phyloP scores from a whole-genome alignment of 306 rosid genomes.

The Cercis canadensis region DNA sequence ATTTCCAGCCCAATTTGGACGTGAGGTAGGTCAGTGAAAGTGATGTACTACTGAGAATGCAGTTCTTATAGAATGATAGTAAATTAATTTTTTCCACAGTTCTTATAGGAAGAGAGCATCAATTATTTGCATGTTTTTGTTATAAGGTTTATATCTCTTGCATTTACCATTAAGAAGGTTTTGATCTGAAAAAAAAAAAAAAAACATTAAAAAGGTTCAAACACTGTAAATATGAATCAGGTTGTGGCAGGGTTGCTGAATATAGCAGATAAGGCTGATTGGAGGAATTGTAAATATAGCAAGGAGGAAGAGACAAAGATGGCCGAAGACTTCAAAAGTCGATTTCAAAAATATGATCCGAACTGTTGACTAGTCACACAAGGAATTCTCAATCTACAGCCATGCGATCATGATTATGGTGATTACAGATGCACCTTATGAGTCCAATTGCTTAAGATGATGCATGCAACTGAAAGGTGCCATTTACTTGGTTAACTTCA shows the following conservation, averaged over 20 bases:
- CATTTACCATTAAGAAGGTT: slow-evolving; percentile 13
- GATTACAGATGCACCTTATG: slow-evolving; percentile 20
- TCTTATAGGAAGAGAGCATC: slow-evolving; percentile 1
- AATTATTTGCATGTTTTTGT: slow-evolving; percentile 3
- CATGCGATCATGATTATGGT: slow-evolving; percentile 12
- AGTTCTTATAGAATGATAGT: background rate
- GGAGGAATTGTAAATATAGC: slow-evolving; percentile 76
- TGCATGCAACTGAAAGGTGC: slow-evolving; percentile 38
- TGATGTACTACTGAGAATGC: slow-evolving; percentile 9
- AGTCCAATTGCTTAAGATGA: slow-evolving; percentile 29
- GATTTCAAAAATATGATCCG: slow-evolving; percentile 84
- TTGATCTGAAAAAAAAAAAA: too few relatives aligned
- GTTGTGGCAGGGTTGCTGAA: slow-evolving; percentile 91
- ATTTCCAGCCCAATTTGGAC: slow-evolving; percentile 95
- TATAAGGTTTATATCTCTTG: slow-evolving; percentile 10
- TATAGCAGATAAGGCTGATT: slow-evolving; percentile 88
- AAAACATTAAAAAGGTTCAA: background rate
- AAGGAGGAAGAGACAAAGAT: slow-evolving; percentile 86
- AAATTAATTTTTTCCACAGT: background rate
- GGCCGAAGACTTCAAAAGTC: slow-evolving; percentile 67
- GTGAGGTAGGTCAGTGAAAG: slow-evolving; percentile 70
- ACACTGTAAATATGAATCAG: slow-evolving; percentile 53
- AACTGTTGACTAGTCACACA: slow-evolving; percentile 49
- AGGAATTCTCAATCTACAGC: slow-evolving; percentile 16
- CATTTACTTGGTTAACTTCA: slow-evolving; percentile 22